These are phyloP conservation scores for Backusella morwellensis DNA, from an alignment of 192 early-diverging fungal genomes.

Conservation along the genomic window DNA sequence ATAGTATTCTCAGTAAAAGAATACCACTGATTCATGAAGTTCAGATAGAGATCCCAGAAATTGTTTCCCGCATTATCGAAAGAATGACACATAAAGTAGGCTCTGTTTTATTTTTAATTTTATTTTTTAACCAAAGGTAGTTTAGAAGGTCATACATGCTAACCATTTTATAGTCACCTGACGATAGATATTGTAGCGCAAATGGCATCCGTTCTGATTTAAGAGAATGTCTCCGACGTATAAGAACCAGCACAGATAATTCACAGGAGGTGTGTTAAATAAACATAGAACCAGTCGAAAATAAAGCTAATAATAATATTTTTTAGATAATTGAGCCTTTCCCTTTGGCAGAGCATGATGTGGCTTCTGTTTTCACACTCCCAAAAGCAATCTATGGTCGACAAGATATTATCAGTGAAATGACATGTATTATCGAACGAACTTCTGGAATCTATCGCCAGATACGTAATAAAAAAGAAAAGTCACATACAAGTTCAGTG, in stretches of 20 bases:
- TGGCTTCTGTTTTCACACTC: conserved; percentile 33
- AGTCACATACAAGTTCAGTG: conserved; percentile 1
- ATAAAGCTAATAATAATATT: neutral
- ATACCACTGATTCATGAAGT: conserved; percentile 23
- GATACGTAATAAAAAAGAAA: neutral
- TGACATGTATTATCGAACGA: conserved; percentile 22
- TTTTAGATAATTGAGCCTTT: conserved; percentile 20
- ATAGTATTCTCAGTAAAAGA: conserved; percentile 26
- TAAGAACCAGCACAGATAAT: conserved; percentile 1
- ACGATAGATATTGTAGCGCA: conserved; percentile 31
- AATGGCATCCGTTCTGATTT: conserved; percentile 25
- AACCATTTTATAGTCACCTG: conserved; percentile 21
- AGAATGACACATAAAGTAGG: conserved; percentile 33
- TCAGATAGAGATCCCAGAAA: conserved; percentile 23
- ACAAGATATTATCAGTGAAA: conserved; percentile 21
- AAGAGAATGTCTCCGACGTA: conserved; percentile 23
- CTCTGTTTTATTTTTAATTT: neutral
- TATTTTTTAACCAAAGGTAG: neutral
- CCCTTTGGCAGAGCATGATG: conserved; percentile 29
- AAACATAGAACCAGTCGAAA: neutral
- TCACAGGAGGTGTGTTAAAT: conserved; percentile 7
- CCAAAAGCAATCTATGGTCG: conserved; percentile 30
- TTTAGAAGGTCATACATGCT: neutral
- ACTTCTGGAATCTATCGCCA: conserved; percentile 13
- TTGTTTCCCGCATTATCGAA: conserved; percentile 25